Conservation (phyloP, 73 alveolate genomes). For the Loxodes magnus region DNA sequence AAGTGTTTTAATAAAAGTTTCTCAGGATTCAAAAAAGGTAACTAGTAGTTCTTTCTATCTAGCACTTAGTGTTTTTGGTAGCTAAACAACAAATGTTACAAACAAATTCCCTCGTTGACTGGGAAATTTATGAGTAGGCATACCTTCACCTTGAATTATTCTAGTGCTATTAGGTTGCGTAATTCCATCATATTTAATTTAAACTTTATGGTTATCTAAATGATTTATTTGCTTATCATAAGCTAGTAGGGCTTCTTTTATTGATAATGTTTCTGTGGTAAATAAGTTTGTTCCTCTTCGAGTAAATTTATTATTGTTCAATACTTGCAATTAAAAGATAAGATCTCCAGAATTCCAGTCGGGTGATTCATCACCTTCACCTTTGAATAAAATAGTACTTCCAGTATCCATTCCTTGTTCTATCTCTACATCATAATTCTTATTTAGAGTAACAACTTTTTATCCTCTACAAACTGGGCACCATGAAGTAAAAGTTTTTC, state of each 20-base stretch:
- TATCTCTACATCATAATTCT: slow-evolving; percentile 48
- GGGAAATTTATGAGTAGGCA: slow-evolving; percentile 86
- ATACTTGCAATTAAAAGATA: slow-evolving; percentile 54
- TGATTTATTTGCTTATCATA: slow-evolving; percentile 81
- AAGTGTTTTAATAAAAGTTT: too few relatives aligned
- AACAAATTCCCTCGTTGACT: slow-evolving; percentile 81
- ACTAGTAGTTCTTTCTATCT: slow-evolving; percentile 62
- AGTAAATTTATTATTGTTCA: slow-evolving; percentile 58
- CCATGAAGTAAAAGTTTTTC: slow-evolving; percentile 54
- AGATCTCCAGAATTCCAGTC: slow-evolving; percentile 93
- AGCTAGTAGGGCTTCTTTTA: slow-evolving; percentile 92
- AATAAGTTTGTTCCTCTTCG: slow-evolving; percentile 75
- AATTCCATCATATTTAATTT: slow-evolving; percentile 63
- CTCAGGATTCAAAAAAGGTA: too few relatives aligned
- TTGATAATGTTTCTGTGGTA: slow-evolving; percentile 53
- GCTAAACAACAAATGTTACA: slow-evolving; percentile 64
- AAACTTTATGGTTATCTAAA: slow-evolving; percentile 85
- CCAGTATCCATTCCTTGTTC: slow-evolving; percentile 90
- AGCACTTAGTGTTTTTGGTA: slow-evolving; percentile 67
- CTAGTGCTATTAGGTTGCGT: slow-evolving; percentile 81
- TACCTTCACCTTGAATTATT: slow-evolving; percentile 86
- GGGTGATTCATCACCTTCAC: slow-evolving; percentile 87
- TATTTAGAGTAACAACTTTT: slow-evolving; percentile 63
- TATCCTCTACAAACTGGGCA: slow-evolving; percentile 87
- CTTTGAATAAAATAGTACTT: slow-evolving; percentile 70